Conservation (phyloP, 257 asterid genomes). For the Linderniella brevidens region DNA sequence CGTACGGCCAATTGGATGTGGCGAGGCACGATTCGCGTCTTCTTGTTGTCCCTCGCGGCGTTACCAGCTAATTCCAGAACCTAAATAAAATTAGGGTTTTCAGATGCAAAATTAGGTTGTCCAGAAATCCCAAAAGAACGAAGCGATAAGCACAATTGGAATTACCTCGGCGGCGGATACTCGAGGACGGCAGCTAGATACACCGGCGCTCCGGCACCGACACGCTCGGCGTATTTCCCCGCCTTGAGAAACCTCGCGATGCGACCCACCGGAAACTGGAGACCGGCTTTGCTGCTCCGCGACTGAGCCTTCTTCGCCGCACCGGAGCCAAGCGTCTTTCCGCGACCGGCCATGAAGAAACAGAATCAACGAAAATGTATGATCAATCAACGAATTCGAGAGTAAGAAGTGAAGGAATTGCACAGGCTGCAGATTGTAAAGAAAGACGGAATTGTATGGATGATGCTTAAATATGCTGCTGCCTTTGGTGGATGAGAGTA, state of each 20-base stretch:
- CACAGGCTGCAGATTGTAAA: not conserved
- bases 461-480: no score
- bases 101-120: not conserved
- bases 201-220: no score
- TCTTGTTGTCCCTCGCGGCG: conserved; percentile 41
- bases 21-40: conserved; percentile 38
- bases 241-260: conserved; percentile 25
- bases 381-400: not conserved
- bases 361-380: not conserved
- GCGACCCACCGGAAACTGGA: conserved; percentile 27
- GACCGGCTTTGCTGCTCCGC: conserved; percentile 37
- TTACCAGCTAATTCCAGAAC: conserved; percentile 43
- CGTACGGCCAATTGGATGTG: conserved; percentile 39
- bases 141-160: conserved; percentile 3
- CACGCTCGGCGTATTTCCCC: conserved; percentile 39
- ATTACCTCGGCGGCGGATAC: conserved; percentile 29
- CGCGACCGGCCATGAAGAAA: conserved; percentile 15
- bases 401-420: not conserved
- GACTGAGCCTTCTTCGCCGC: conserved; percentile 37
- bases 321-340: conserved; percentile 34
- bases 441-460: no score
- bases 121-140: not conserved
- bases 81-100: conserved; percentile 7
- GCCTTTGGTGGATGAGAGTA: not conserved
- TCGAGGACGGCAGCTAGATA: no score